Conservation (phyloP, 352 stramenopile genomes). For the Phytophthora pisi region DNA sequence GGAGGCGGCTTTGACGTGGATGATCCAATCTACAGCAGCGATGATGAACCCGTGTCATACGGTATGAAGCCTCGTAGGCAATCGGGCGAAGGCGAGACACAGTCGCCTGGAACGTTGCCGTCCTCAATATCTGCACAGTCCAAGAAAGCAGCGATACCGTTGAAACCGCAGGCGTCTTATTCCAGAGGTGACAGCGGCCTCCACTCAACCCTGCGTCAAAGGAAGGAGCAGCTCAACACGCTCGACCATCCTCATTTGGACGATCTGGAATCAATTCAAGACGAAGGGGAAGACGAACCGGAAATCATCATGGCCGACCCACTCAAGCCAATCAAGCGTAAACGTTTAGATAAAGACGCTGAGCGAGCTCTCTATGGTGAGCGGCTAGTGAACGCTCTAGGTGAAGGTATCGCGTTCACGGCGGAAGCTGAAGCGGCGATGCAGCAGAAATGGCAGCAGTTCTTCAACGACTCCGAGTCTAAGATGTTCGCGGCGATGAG, state of each 20-base stretch:
- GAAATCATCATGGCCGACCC: not conserved
- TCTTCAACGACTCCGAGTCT: slow-evolving; percentile 59
- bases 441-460: slow-evolving; percentile 63
- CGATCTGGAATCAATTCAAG: slow-evolving; percentile 18
- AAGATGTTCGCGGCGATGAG: slow-evolving; percentile 65
- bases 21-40: slow-evolving; percentile 15
- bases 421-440: slow-evolving; percentile 52
- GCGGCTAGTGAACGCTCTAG: slow-evolving; percentile 33
- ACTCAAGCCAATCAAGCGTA: slow-evolving; percentile 6
- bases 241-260: slow-evolving; percentile 8
- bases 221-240: not conserved
- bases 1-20: slow-evolving; percentile 18
- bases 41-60: not conserved
- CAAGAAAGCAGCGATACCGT: slow-evolving; percentile 5
- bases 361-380: slow-evolving; percentile 55
- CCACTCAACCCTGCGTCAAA: slow-evolving; percentile 2
- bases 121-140: not conserved
- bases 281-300: slow-evolving; percentile 8
- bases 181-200: slow-evolving; percentile 13
- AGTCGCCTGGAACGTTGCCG: not conserved
- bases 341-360: slow-evolving; percentile 38
- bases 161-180: slow-evolving; percentile 6
- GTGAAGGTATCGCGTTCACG: slow-evolving; percentile 58
- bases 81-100: not conserved
- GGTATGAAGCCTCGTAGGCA: not conserved